Evolutionary conservation across 495 filamentous ascomycete genomes (phyloP).

Genomic region (Tetracladium setigerum): DNA sequence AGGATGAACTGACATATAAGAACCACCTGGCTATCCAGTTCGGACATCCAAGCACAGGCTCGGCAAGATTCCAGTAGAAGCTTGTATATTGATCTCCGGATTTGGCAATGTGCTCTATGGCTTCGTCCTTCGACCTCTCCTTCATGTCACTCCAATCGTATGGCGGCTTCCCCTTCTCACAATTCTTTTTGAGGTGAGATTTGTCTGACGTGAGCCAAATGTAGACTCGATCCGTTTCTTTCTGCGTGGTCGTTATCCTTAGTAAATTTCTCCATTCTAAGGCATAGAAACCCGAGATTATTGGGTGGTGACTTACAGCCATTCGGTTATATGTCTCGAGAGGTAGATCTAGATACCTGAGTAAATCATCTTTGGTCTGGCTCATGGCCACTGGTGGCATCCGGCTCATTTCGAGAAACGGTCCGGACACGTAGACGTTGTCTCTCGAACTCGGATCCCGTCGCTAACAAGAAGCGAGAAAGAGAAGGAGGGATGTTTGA

Average conservation of each 20-base stretch:
- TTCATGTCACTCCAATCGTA: slow-evolving; percentile 24
- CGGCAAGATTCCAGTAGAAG: slow-evolving; percentile 19
- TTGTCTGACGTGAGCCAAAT: slow-evolving; percentile 19
- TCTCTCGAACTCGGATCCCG: too few relatives aligned
- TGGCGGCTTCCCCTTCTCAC: slow-evolving; percentile 13
- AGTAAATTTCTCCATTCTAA: not conserved
- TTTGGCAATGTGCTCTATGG: slow-evolving; percentile 15
- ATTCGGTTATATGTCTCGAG: slow-evolving; percentile 17
- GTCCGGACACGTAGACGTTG: too few relatives aligned
- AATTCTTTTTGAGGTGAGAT: slow-evolving; percentile 20
- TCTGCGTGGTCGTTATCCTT: slow-evolving; percentile 7
- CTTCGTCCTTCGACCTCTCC: slow-evolving; percentile 21
- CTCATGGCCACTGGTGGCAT: slow-evolving; percentile 22
- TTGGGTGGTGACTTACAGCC: slow-evolving; percentile 18
- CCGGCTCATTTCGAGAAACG: too few relatives aligned
- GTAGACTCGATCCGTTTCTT: slow-evolving; percentile 21
- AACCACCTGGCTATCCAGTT: slow-evolving; percentile 54
- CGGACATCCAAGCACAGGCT: slow-evolving; percentile 29
- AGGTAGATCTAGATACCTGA: slow-evolving; percentile 16
- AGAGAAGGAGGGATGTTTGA: too few relatives aligned
- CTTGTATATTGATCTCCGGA: slow-evolving; percentile 10
- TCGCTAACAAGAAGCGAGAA: too few relatives aligned
- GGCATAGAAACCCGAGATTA: not conserved
- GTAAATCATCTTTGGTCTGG: slow-evolving; percentile 21
- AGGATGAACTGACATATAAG: slow-evolving; percentile 27